Conservation (phyloP, 2,329 filamentous ascomycete genomes). For the Apiospora koreana region DNA sequence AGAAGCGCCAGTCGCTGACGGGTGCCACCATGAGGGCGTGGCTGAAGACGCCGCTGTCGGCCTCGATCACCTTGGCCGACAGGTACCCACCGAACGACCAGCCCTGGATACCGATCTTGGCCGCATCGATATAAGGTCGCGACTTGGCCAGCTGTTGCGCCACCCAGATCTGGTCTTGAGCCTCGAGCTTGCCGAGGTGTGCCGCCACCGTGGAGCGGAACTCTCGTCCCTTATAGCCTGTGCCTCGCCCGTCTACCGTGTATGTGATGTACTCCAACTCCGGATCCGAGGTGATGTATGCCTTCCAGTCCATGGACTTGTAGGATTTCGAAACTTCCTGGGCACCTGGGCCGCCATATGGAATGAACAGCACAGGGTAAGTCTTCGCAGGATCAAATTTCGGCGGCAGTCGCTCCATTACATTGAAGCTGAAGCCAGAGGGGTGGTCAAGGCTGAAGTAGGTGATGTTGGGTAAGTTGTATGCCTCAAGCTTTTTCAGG, state of each 20-base stretch:
- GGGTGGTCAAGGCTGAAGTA: slow-evolving; percentile 65
- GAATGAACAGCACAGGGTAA: slow-evolving; percentile 67
- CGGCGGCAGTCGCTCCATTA: slow-evolving; percentile 65
- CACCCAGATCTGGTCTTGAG: slow-evolving; percentile 68
- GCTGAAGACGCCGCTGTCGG: slow-evolving; percentile 60
- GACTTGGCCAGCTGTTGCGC: slow-evolving; percentile 54
- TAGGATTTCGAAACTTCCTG: slow-evolving; percentile 62
- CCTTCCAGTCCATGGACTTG: slow-evolving; percentile 56
- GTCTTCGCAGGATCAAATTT: slow-evolving; percentile 64
- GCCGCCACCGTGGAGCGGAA: slow-evolving; percentile 61
- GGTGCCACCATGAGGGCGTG: slow-evolving; percentile 66
- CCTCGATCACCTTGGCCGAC: slow-evolving; percentile 65
- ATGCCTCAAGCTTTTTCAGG: slow-evolving; percentile 55
- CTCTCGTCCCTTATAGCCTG: slow-evolving; percentile 62
- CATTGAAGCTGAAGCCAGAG: slow-evolving; percentile 61
- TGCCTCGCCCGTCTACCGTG: slow-evolving; percentile 69
- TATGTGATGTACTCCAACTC: slow-evolving; percentile 69
- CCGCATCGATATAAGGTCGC: slow-evolving; percentile 55
- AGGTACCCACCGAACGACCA: slow-evolving; percentile 72
- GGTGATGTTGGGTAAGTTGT: slow-evolving; percentile 64
- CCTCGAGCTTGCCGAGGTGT: slow-evolving; percentile 64
- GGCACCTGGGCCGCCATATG: slow-evolving; percentile 67
- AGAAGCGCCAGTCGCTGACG: slow-evolving; percentile 70
- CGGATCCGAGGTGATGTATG: slow-evolving; percentile 67
- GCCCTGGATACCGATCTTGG: slow-evolving; percentile 67